Evolutionary conservation across 2,329 filamentous ascomycete species (phyloP).

Genomic region (Aureobasidium sp.): DNA sequence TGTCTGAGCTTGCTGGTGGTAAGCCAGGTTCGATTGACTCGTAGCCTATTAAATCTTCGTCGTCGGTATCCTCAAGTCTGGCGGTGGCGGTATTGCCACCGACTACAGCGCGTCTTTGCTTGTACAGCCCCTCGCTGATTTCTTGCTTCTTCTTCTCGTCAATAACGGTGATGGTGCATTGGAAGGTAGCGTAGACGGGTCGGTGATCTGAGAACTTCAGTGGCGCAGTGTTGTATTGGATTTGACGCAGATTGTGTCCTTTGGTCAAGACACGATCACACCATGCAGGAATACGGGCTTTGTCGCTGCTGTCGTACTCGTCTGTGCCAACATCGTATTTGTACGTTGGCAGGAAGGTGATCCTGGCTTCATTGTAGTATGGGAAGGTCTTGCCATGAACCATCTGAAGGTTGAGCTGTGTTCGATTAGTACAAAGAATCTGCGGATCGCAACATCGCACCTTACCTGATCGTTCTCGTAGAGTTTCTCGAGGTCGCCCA

Average conservation of each 20-base stretch:
- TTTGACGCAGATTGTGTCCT: conserved; percentile 72
- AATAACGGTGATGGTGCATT: conserved; percentile 72
- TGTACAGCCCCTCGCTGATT: conserved; percentile 68
- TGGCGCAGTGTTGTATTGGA: conserved; percentile 72
- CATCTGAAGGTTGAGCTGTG: conserved; percentile 83
- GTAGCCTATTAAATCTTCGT: conserved; percentile 74
- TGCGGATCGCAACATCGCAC: no score
- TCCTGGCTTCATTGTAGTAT: conserved; percentile 82
- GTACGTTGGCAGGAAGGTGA: conserved; percentile 88
- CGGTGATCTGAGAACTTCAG: conserved; percentile 89
- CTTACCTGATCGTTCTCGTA: conserved; percentile 77
- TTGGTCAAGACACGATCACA: conserved; percentile 88
- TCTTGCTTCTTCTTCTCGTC: conserved; percentile 64
- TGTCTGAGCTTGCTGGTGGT: conserved; percentile 53
- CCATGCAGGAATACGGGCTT: conserved; percentile 92
- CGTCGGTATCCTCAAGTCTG: conserved; percentile 52
- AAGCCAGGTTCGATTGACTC: conserved; percentile 73
- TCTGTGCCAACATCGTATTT: conserved; percentile 88
- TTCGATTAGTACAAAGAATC: background rate
- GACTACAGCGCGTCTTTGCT: conserved; percentile 55
- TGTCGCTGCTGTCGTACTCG: conserved; percentile 89
- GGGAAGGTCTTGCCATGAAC: conserved; percentile 81
- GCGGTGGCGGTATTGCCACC: conserved; percentile 52
- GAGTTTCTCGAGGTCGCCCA: conserved; percentile 63
- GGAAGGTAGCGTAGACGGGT: conserved; percentile 87